Evolutionary conservation across 257 asterid genomes (phyloP).

Genomic region (Fraxinus americana): DNA sequence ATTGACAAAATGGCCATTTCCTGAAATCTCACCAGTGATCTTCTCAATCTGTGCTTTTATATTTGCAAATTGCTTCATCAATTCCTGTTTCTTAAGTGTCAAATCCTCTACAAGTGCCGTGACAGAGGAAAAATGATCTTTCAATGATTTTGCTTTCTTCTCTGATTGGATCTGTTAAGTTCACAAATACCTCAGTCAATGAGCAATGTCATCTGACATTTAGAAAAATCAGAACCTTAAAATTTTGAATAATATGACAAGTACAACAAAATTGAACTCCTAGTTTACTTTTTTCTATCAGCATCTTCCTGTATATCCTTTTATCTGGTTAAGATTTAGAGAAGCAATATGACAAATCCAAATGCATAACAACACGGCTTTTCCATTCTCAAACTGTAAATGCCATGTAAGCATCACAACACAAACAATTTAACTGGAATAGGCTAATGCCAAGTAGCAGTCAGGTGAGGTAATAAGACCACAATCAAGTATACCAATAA

Average conservation of each 20-base stretch:
- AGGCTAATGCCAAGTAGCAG: neutral
- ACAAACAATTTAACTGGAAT: neutral
- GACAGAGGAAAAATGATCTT: constrained; percentile 69
- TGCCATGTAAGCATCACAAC: neutral
- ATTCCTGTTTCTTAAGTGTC: constrained; percentile 69
- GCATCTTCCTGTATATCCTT: neutral
- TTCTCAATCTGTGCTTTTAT: constrained; percentile 81
- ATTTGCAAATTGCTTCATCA: constrained; percentile 76
- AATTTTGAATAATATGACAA: neutral
- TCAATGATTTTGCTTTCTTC: constrained; percentile 62
- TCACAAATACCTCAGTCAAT: constrained; percentile 21
- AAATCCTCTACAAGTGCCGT: constrained; percentile 75
- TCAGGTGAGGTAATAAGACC: neutral
- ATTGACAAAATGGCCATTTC: constrained; percentile 48
- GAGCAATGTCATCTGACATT: constrained; percentile 12
- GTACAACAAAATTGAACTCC: neutral
- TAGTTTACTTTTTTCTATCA: neutral
- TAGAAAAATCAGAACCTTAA: neutral
- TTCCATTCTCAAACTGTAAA: neutral
- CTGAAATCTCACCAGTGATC: constrained; percentile 74
- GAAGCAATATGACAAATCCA: neutral
- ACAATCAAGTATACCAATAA: too few species aligned
- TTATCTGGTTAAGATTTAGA: neutral
- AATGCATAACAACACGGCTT: neutral
- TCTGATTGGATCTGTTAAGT: constrained; percentile 52